Conservation (phyloP, 1,284 basidiomycete species). For the Caloboletus inedulis region DNA sequence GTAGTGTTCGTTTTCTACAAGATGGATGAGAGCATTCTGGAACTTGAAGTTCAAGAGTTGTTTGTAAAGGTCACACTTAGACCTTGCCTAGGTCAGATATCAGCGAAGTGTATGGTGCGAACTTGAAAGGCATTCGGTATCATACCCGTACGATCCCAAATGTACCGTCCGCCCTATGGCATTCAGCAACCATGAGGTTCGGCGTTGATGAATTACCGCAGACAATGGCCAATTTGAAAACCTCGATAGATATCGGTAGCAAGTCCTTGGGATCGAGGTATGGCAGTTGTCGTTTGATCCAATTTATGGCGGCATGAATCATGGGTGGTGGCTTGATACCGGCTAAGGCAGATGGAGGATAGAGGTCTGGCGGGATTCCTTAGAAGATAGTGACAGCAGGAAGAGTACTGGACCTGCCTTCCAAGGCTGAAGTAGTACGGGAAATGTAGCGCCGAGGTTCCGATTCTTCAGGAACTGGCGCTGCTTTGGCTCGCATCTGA, state of each 20-base stretch:
- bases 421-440: slow-evolving; percentile 28
- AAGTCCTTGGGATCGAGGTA: slow-evolving; percentile 74
- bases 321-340: slow-evolving; percentile 43
- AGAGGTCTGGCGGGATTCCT: slow-evolving; percentile 24
- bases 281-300: slow-evolving; percentile 61
- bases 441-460: slow-evolving; percentile 20
- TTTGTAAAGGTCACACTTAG: slow-evolving; percentile 78
- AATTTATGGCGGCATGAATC: slow-evolving; percentile 44
- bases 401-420: slow-evolving; percentile 19
- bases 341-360: slow-evolving; percentile 33
- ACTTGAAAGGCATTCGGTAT: slow-evolving; percentile 1
- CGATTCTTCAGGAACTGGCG: slow-evolving; percentile 29
- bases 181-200: slow-evolving; percentile 76
- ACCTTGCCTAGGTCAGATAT: slow-evolving; percentile 57
- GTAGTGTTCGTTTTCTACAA: slow-evolving; percentile 77
- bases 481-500: slow-evolving; percentile 53
- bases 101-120: neutral
- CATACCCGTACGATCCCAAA: slow-evolving; percentile 74
- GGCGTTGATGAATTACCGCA: slow-evolving; percentile 84
- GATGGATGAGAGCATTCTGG: slow-evolving; percentile 59
- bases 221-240: slow-evolving; percentile 73
- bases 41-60: slow-evolving; percentile 72
- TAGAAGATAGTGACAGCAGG: slow-evolving; percentile 18
- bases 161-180: slow-evolving; percentile 68
- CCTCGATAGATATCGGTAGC: slow-evolving; percentile 75